Base-by-base conservation (phyloP, 805 yeast genomes). In the Saturnispora kantuleensis region DNA sequence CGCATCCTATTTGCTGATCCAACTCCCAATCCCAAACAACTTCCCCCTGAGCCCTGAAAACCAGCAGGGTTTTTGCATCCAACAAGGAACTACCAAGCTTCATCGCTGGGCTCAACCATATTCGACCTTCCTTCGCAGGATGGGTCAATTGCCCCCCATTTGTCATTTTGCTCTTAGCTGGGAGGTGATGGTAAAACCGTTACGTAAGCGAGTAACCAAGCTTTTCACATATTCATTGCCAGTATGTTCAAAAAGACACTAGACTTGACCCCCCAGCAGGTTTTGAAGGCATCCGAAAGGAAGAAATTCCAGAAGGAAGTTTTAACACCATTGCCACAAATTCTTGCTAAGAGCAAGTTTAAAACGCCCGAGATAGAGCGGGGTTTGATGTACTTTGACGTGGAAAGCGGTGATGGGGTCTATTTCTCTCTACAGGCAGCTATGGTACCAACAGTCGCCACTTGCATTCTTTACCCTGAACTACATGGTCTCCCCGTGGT, bases 221-320 rank as follows among this genome's bases (percentile, higher is more conserved):
- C 2, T 21, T 21, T 6, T 21, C 8, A 5, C 26, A 21, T 21
- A 21, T 43, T 31, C 32, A 28, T 15, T 4, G 11, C n/a, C 16
- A 45, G 13, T 37, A 77, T 77, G 82, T 77, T 77, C 53, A 68
- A 71, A 52, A 77, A 76, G 49, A 68, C 69, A 38, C 73, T 78
- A 12, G 68, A 67, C 56, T 67, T 81, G 46, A 89, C 88, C 63
- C 79, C 94, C 3, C 68, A 78, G 42, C 74, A 95, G 16, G 85
- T 86, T 53, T 69, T 93, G 47, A 88, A 87, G 62, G 76, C 85
- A 11, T 83, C 95, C 0, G 97, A 87, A 51, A 68, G 93, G 35
- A 73, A 84, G 50, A 71, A 71, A 50, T 59, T 81, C 29, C 65
- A 70, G 38, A 73, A 70, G 29, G 32, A 48, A 3, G 29, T 48